A percentile compares a stretch with the other conserved stretches of the same genome.
phyloP scores from a whole-genome alignment of 139 green algal genomes.

The Desmodesmus armatus region DNA sequence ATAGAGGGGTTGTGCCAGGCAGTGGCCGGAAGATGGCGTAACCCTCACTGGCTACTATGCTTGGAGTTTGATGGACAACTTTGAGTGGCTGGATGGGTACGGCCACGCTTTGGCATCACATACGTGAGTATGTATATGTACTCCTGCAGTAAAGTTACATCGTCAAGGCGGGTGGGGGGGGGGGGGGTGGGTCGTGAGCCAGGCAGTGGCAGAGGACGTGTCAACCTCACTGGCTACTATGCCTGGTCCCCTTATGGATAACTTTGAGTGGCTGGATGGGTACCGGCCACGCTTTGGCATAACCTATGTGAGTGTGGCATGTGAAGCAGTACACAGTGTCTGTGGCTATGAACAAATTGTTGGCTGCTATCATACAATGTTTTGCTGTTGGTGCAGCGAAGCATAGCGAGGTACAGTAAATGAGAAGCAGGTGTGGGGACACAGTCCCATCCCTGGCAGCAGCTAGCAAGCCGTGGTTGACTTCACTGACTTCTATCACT shows the following conservation, averaged over 20 bases:
- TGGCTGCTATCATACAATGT: no score
- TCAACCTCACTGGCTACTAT: conserved; percentile 40
- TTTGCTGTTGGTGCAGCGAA: no score
- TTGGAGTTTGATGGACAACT: conserved; percentile 41
- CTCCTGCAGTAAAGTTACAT: no score
- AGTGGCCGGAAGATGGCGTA: conserved; percentile 17
- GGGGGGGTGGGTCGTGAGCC: no score
- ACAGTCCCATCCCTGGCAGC: no score
- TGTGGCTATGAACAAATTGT: no score
- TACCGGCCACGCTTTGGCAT: conserved; percentile 36
- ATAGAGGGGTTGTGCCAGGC: conserved; percentile 38
- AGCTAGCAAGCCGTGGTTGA: no score
- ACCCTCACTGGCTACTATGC: conserved; percentile 39
- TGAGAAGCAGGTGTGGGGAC: no score
- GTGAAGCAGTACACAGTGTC: no score
- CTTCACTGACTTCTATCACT: no score
- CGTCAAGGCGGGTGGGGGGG: no score
- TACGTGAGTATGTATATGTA: conserved; percentile 12
- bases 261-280: conserved; percentile 44
- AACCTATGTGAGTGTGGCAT: neutral
- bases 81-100: conserved; percentile 42
- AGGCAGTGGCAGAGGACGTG: conserved; percentile 22
- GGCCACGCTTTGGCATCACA: conserved; percentile 37
- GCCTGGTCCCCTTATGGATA: conserved; percentile 35
- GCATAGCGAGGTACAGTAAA: no score